Evolutionary conservation across 768 basidiomycete genomes (phyloP).

Genomic region (Hygrocybe coccinea): DNA sequence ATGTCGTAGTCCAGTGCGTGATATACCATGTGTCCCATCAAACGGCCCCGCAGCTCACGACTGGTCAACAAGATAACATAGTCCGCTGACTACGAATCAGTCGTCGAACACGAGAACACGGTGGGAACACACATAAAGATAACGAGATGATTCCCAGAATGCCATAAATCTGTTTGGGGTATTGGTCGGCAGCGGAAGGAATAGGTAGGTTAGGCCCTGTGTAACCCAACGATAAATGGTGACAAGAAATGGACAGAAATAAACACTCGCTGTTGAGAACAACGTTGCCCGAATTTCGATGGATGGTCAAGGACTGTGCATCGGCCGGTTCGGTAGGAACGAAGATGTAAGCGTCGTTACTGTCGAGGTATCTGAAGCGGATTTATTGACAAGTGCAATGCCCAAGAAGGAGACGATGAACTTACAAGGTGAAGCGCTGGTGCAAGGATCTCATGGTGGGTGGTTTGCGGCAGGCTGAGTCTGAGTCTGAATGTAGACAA

Average conservation of each 20-base stretch:
- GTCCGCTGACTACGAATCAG: constrained; percentile 58
- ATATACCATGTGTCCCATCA: constrained; percentile 85
- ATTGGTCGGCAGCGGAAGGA: constrained; percentile 53
- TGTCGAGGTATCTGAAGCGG: constrained; percentile 56
- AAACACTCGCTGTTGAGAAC: constrained; percentile 55
- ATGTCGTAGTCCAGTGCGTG: constrained; percentile 88
- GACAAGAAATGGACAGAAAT: neutral
- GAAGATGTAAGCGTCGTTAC: constrained; percentile 73
- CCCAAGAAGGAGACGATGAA: constrained; percentile 15
- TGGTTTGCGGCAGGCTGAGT: constrained; percentile 13
- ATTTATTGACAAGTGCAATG: constrained; percentile 8
- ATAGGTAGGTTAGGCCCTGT: constrained; percentile 52
- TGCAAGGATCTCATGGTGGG: constrained; percentile 61
- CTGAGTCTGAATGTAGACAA: constrained; percentile 5
- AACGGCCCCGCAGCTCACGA: constrained; percentile 67
- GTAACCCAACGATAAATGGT: constrained; percentile 3
- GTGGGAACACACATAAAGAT: constrained; percentile 53
- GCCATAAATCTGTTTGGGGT: constrained; percentile 64
- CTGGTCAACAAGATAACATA: constrained; percentile 87
- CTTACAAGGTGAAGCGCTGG: constrained; percentile 69
- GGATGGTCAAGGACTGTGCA: constrained; percentile 63
- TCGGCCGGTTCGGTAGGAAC: constrained; percentile 57
- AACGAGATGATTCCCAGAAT: constrained; percentile 75
- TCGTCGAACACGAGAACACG: neutral
- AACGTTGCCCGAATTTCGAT: constrained; percentile 72